Conservation (phyloP, 1,284 basidiomycete species). For the Leccinum pallidistipes region DNA sequence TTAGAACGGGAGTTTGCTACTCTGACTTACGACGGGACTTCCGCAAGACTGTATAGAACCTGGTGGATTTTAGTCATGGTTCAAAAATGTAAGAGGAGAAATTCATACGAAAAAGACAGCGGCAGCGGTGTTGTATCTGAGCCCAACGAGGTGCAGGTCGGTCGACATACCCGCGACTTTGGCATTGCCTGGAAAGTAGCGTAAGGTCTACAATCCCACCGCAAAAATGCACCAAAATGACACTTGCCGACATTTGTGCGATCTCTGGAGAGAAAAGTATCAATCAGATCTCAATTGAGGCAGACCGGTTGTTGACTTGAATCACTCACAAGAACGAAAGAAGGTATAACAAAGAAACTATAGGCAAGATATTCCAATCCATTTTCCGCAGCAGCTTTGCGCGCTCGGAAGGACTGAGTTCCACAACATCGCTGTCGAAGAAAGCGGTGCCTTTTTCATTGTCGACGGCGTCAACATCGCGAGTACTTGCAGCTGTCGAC, state of each 20-base stretch:
- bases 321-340: conserved; percentile 52
- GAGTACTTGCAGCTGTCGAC: conserved; percentile 13
- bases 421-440: background rate
- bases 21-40: conserved; percentile 47
- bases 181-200: conserved; percentile 30
- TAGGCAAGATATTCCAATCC: conserved; percentile 50
- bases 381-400: conserved; percentile 46
- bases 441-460: conserved; percentile 17
- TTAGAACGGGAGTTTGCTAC: background rate
- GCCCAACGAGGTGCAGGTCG: conserved; percentile 41
- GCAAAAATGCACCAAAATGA: background rate
- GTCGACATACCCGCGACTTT: conserved; percentile 43
- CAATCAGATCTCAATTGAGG: background rate
- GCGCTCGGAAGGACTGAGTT: conserved; percentile 32
- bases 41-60: conserved; percentile 47
- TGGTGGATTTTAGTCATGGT: conserved; percentile 14
- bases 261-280: background rate
- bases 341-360: conserved; percentile 59
- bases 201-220: background rate
- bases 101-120: conserved; percentile 49
- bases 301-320: background rate
- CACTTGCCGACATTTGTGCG: conserved; percentile 1
- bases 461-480: conserved; percentile 9
- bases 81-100: conserved; percentile 1
- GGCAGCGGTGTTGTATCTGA: conserved; percentile 47